phyloP scores from a whole-genome alignment of 805 yeast genomes.

The Kluyveromyces starmeri region DNA sequence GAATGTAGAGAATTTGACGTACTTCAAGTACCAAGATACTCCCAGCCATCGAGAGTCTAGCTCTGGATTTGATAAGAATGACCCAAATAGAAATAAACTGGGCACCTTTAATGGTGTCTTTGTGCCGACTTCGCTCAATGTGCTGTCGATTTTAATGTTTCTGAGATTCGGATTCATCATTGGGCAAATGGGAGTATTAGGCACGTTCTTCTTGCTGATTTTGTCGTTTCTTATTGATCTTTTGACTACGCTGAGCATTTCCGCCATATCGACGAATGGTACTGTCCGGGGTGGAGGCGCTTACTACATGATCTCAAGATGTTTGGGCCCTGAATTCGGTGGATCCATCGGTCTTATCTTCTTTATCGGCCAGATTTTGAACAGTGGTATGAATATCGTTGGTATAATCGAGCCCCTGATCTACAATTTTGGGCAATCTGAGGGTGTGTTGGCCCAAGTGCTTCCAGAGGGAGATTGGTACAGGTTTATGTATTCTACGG shows the following conservation, averaged over 20 bases:
- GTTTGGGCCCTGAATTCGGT: constrained; percentile 96
- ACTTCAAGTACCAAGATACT: constrained; percentile 26
- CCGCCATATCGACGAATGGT: constrained; percentile 96
- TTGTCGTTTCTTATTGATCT: constrained; percentile 75
- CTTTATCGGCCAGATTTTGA: constrained; percentile 88
- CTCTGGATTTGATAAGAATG: constrained; percentile 25
- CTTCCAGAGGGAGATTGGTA: constrained; percentile 67
- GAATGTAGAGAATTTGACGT: constrained; percentile 20
- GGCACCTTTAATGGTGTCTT: constrained; percentile 87
- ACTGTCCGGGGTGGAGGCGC: constrained; percentile 98
- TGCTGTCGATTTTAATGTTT: constrained; percentile 89
- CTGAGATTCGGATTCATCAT: constrained; percentile 89
- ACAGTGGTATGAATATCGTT: constrained; percentile 86
- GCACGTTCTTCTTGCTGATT: constrained; percentile 57
- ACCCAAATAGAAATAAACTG: constrained; percentile 40
- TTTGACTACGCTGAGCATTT: constrained; percentile 78
- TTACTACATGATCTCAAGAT: constrained; percentile 91
- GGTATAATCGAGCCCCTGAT: constrained; percentile 90
- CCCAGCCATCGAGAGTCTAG: constrained; percentile 18
- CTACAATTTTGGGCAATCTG: constrained; percentile 57
- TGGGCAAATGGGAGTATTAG: constrained; percentile 88
- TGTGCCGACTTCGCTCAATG: constrained; percentile 87
- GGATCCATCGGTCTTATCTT: constrained; percentile 95
- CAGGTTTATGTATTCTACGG: constrained; percentile 63
- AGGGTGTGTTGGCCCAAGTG: constrained; percentile 44